Conservation (phyloP, 192 early-diverging fungal species). For the Coemansia sp. region DNA sequence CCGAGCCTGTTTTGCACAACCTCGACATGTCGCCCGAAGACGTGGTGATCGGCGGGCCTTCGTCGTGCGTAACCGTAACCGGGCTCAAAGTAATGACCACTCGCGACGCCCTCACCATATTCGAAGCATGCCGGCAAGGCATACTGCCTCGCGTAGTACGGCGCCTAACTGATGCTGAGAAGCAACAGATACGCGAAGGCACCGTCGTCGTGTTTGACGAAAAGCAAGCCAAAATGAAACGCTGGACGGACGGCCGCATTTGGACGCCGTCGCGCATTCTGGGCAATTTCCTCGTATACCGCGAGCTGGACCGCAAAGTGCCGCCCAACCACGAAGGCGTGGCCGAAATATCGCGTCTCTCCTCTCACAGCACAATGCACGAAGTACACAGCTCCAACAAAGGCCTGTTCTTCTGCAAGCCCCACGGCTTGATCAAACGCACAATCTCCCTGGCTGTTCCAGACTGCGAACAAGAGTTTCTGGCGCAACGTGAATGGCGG, state of each 20-base stretch:
- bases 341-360: conserved; percentile 20
- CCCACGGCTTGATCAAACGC: conserved; percentile 72
- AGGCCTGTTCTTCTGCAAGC: conserved; percentile 52
- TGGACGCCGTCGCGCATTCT: conserved; percentile 85
- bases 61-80: conserved; percentile 39
- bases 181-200: conserved; percentile 68
- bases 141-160: conserved; percentile 66
- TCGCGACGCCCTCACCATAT: conserved; percentile 73
- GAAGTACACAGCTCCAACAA: conserved; percentile 33
- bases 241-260: conserved; percentile 82
- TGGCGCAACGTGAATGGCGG: conserved; percentile 9
- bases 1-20: neutral
- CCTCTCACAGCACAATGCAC: neutral
- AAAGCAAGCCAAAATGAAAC: conserved; percentile 76
- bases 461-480: conserved; percentile 35
- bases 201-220: conserved; percentile 87
- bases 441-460: conserved; percentile 72
- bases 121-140: conserved; percentile 74
- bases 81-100: conserved; percentile 45
- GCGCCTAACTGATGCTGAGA: conserved; percentile 73
- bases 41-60: conserved; percentile 35
- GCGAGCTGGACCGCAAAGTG: conserved; percentile 63
- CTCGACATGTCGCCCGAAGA: conserved; percentile 26
- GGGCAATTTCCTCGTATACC: conserved; percentile 79
- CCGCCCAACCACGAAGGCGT: conserved; percentile 52